Base-by-base conservation (phyloP, 2,329 filamentous ascomycete genomes). In the Neoarthrinium moseri region DNA sequence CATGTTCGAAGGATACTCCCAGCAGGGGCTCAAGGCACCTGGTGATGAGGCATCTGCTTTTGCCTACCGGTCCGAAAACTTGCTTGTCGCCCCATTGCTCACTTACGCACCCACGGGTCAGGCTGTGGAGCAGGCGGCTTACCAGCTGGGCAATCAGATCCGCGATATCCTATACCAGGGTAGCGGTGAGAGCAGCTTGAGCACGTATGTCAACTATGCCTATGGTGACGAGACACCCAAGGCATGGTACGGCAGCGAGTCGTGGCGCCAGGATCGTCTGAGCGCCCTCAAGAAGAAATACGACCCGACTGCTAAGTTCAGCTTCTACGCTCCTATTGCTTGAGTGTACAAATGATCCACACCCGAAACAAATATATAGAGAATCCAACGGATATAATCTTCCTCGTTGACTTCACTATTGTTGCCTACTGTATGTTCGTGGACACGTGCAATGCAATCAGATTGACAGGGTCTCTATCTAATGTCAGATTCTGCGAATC, bases 121-220 rank as follows among this genome's bases (percentile, higher is more conserved):
- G 13, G 63, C 51, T 15, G 56, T 64, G 2, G 68, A 74, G 34
- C 32, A 46, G 8, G 43, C 58, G 38, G 71, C 70, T 2, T 47
- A 49, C 5, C 45, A 54, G 20, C 51, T 72, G 13, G 72, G 72
- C 3, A 62, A 70, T 18, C 44, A 57, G 47, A 49, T 73, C 4
- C 65, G 72, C 4, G 40, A 67, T 4, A 62, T 70, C 5, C 56
- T 75, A 5, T 22, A 27, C 38, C n/a, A 29, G n/a, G 55, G 61
- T 32, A 47, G 58, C 8, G 64, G 58, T 1, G 68, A 56, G 39
- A 71, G 65, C 3, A 44, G 54, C 4, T 35, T 42, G 1, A 17
- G 43, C 15, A 27, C 43, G 2, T 49, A 49, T 8, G 43, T 49
- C 18, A 46, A 46, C 6, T 49, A 49, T 13, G 47, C 42, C 5